phyloP scores from a whole-genome alignment of 1,139 yeast species.

The Candida sp. region DNA sequence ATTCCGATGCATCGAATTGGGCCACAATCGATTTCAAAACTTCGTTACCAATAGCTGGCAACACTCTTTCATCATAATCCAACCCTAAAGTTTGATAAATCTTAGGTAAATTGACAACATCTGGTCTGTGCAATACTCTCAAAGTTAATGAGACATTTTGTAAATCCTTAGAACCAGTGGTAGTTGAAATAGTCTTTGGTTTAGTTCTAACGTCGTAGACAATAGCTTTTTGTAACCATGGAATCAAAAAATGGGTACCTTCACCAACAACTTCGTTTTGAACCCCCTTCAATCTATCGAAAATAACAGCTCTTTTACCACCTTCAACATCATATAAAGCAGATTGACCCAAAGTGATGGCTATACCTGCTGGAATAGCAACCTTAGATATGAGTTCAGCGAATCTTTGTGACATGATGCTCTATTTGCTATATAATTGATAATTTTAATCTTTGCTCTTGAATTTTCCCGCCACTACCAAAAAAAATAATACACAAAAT shows the following conservation, averaged over 20 bases:
- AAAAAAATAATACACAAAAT: too few species aligned
- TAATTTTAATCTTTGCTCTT: background rate
- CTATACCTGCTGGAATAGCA: slow-evolving; percentile 70
- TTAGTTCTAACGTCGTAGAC: slow-evolving; percentile 86
- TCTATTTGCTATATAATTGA: too few species aligned
- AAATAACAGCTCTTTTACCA: slow-evolving; percentile 93
- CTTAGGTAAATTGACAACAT: slow-evolving; percentile 72
- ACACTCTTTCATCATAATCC: slow-evolving; percentile 95
- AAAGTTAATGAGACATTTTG: slow-evolving; percentile 94
- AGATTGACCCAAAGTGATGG: slow-evolving; percentile 63
- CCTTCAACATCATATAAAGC: slow-evolving; percentile 93
- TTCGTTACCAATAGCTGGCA: slow-evolving; percentile 97
- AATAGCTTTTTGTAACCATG: slow-evolving; percentile 94
- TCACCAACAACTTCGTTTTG: slow-evolving; percentile 86
- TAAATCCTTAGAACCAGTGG: slow-evolving; percentile 96
- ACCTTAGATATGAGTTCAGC: slow-evolving; percentile 42
- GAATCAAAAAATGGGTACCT: slow-evolving; percentile 93
- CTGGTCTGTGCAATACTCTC: slow-evolving; percentile 94
- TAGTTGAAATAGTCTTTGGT: slow-evolving; percentile 91
- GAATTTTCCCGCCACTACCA: background rate
- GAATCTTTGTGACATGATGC: slow-evolving; percentile 40
- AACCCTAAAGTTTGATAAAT: slow-evolving; percentile 90
- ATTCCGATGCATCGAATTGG: slow-evolving; percentile 97
- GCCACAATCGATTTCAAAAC: slow-evolving; percentile 94
- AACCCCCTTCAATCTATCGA: slow-evolving; percentile 90